These are phyloP conservation scores for Stephanodiscus triporus DNA, from an alignment of 108 stramenopile species.

Conservation along the genomic window DNA sequence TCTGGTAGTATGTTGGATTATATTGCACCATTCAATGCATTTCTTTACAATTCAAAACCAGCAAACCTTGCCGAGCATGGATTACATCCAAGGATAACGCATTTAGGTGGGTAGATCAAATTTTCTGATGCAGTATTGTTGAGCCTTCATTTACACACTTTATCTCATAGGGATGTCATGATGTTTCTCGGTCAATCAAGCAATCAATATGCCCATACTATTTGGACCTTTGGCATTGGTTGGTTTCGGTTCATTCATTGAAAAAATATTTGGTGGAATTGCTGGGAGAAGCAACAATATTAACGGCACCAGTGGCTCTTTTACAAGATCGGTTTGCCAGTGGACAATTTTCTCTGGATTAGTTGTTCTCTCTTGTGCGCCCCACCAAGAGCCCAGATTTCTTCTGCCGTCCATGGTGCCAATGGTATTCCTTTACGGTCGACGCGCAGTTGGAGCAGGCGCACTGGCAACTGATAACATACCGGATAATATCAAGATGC, in stretches of 20 bases:
- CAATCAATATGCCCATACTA: constrained; percentile 82
- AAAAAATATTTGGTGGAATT: not conserved
- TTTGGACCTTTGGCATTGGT: constrained; percentile 69
- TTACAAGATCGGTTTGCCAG: constrained; percentile 21
- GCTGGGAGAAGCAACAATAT: not conserved
- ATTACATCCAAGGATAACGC: constrained; percentile 76
- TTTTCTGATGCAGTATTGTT: not conserved
- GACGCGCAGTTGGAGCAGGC: constrained; percentile 9
- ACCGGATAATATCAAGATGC: not conserved
- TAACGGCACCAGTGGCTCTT: not conserved
- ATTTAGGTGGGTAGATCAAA: constrained; percentile 27
- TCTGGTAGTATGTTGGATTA: constrained; percentile 18
- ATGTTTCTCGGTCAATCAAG: not conserved
- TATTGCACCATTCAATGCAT: constrained; percentile 77
- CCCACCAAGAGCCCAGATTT: constrained; percentile 88
- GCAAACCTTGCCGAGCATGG: constrained; percentile 76
- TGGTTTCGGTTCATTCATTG: constrained; percentile 24
- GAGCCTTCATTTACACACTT: not conserved
- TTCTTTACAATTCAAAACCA: constrained; percentile 72
- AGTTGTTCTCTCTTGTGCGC: constrained; percentile 66
- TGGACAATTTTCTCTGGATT: constrained; percentile 57
- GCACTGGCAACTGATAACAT: not conserved
- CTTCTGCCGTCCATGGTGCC: constrained; percentile 68
- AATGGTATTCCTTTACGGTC: constrained; percentile 53
- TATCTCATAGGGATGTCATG: not conserved